Evolutionary conservation across 2,329 filamentous ascomycete genomes (phyloP).

Genomic region (Penicillium sp.): DNA sequence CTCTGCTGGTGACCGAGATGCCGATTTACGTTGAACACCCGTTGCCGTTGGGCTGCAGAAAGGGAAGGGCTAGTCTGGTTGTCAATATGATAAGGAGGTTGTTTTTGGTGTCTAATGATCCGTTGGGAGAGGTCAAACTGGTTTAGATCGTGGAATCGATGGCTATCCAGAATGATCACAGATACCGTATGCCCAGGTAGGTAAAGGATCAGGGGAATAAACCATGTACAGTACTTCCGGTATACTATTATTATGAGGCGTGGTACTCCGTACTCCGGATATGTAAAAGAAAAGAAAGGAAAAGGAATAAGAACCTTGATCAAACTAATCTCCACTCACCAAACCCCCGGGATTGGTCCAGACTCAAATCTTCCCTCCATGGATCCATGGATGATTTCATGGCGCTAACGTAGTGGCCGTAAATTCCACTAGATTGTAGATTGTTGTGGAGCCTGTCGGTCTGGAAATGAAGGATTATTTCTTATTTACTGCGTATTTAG

Average conservation of each 20-base stretch:
- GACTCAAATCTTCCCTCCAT: neutral
- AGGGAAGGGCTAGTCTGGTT: constrained; percentile 9
- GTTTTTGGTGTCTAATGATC: constrained; percentile 10
- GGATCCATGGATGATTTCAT: neutral
- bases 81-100: constrained; percentile 10
- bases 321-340: neutral
- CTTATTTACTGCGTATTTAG: too few relatives aligned
- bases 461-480: neutral
- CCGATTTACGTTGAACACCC: constrained; percentile 15
- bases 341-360: neutral
- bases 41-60: constrained; percentile 17
- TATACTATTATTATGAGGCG: too few relatives aligned
- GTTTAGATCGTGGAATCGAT: neutral
- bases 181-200: neutral
- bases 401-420: constrained; percentile 8
- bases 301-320: neutral
- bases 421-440: neutral
- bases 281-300: neutral
- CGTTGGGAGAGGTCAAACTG: constrained; percentile 21
- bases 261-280: too few relatives aligned
- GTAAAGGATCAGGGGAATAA: constrained; percentile 1
- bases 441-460: constrained; percentile 1
- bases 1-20: constrained; percentile 9
- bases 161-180: too few relatives aligned
- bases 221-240: too few relatives aligned